Evolutionary conservation across 345 rosid genomes (phyloP).

Genomic region (Murraya koenigii): DNA sequence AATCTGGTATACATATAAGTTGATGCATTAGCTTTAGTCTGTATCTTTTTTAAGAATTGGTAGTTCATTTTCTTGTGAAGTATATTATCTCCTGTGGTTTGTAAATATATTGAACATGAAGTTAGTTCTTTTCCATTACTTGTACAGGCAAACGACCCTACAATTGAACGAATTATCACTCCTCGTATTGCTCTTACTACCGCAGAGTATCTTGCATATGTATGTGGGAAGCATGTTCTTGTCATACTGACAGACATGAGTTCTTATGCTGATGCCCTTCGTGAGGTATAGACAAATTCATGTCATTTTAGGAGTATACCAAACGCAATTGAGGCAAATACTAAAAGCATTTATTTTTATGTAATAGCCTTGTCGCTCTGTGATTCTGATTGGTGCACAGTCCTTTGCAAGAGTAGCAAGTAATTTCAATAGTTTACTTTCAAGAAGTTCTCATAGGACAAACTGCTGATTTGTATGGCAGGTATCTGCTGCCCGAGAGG

Average conservation of each 20-base stretch:
- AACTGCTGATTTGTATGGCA: slow-evolving; percentile 32
- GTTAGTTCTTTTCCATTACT: background rate
- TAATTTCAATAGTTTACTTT: background rate
- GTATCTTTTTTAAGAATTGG: background rate
- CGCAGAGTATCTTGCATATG: slow-evolving; percentile 96
- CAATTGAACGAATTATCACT: slow-evolving; percentile 94
- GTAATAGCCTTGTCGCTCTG: background rate
- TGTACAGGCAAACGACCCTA: slow-evolving; percentile 93
- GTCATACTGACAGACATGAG: slow-evolving; percentile 98
- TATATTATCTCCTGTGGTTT: background rate
- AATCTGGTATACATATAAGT: slow-evolving; percentile 55
- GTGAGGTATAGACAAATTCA: slow-evolving; percentile 58
- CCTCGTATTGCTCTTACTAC: slow-evolving; percentile 97
- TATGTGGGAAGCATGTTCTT: slow-evolving; percentile 95
- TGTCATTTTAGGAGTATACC: background rate
- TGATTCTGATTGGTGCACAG: background rate
- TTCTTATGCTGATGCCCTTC: slow-evolving; percentile 98
- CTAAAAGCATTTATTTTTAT: background rate
- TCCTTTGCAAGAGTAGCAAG: background rate
- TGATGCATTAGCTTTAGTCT: background rate
- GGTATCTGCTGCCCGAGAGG: slow-evolving; percentile 99
- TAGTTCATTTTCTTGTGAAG: background rate
- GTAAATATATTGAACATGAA: background rate
- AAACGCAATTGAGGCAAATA: background rate
- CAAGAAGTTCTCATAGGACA: slow-evolving; percentile 2